Percentiles rank a stretch among this genome's conserved stretches.
phyloP scores from a whole-genome alignment of 345 rosid genomes.

The Hibiscus syriacus region DNA sequence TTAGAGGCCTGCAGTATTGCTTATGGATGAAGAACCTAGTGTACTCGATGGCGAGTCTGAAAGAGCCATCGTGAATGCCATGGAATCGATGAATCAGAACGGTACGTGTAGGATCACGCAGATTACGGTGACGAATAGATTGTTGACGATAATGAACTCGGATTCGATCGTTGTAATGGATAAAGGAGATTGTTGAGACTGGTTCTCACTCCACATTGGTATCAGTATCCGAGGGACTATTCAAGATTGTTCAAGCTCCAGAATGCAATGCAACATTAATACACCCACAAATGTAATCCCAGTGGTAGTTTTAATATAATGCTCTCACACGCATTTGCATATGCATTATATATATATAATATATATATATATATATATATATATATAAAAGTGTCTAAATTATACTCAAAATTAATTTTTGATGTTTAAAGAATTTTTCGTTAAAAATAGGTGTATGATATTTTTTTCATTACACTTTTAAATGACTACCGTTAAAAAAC shows the following conservation, averaged over 20 bases:
- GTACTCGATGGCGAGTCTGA: conserved; percentile 82
- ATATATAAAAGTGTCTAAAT: no score
- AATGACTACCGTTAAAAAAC: no score
- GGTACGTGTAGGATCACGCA: conserved; percentile 33
- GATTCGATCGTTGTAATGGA: conserved; percentile 64
- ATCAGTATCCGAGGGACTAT: conserved; percentile 41
- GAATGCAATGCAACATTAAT: conserved; percentile 15
- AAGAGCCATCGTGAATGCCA: conserved; percentile 43
- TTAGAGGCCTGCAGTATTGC: conserved; percentile 48
- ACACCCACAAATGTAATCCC: no score
- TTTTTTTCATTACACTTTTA: no score
- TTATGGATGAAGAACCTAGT: conserved; percentile 80
- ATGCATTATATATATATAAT: no score
- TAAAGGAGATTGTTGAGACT: no score
- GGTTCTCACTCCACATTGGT: conserved; percentile 59
- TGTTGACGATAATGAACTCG: conserved; percentile 63
- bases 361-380: no score
- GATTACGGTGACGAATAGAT: conserved; percentile 72
- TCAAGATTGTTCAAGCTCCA: conserved; percentile 56
- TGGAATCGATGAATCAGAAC: conserved; percentile 36
- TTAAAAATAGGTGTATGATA: no score
- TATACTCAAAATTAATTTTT: no score
- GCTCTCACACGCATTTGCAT: no score
- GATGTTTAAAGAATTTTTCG: no score
- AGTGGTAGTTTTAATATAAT: no score